Conservation (phyloP, 495 filamentous ascomycete genomes). For the Ascobolus immersus region DNA sequence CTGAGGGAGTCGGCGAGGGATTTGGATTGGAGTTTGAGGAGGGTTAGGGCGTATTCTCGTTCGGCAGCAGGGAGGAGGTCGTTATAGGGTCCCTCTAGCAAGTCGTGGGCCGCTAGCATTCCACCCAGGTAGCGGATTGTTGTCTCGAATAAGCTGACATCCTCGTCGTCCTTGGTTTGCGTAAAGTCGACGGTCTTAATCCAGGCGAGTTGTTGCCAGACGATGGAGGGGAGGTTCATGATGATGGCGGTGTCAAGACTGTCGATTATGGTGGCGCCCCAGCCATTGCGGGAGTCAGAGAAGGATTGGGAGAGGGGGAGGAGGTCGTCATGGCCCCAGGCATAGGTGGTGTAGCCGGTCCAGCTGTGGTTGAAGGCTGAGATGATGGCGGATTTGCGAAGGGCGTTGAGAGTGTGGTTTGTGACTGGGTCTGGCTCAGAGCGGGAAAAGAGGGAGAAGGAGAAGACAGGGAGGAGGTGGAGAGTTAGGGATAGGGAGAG, state of each 20-base stretch:
- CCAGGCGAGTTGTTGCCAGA: constrained; percentile 42
- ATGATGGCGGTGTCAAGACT: constrained; percentile 57
- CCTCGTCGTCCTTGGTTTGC: constrained; percentile 21
- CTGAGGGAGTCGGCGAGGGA: constrained; percentile 46
- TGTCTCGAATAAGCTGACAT: constrained; percentile 65
- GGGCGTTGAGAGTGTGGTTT: no score
- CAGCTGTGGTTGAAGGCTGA: constrained; percentile 53
- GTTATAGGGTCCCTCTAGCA: constrained; percentile 45
- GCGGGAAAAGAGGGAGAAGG: no score
- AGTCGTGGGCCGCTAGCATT: constrained; percentile 60
- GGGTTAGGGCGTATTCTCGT: no score
- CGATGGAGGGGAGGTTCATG: constrained; percentile 42
- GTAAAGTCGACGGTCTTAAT: constrained; percentile 45
- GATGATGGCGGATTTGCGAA: constrained; percentile 39
- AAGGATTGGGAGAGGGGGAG: no score
- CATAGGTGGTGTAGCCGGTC: constrained; percentile 57
- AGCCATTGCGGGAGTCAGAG: constrained; percentile 55
- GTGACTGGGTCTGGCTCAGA: no score
- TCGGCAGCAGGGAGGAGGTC: constrained; percentile 22
- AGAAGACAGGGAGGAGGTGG: no score
- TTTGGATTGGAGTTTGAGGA: constrained; percentile 42
- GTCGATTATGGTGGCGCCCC: constrained; percentile 69
- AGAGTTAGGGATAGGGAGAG: no score
- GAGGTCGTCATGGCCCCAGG: constrained; percentile 56
- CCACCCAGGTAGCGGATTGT: constrained; percentile 78